Conservation (phyloP, 78 protist genomes). For the Planoprotostelium fungivorum region DNA sequence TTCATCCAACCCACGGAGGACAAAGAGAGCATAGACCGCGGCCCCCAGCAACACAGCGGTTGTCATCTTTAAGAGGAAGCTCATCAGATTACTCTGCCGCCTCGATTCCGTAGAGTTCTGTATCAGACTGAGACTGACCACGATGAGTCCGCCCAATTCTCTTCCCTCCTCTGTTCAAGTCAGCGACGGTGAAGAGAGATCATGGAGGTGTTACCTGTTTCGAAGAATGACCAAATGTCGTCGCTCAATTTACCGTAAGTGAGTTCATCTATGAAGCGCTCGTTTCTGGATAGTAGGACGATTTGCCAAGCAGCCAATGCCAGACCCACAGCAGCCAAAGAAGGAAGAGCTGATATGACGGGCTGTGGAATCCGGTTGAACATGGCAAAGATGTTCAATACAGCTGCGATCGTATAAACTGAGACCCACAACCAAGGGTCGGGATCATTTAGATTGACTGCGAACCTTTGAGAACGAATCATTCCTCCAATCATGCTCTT, state of each 20-base stretch:
- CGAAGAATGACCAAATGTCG: background rate
- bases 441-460: background rate
- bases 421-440: background rate
- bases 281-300: background rate
- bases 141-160: background rate
- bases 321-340: background rate
- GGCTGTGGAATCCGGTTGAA: background rate
- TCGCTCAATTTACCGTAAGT: background rate
- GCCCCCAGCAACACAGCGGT: background rate
- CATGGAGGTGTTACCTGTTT: background rate
- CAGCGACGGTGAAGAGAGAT: no score
- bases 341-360: background rate
- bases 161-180: background rate
- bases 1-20: background rate
- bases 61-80: background rate
- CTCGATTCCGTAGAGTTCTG: background rate
- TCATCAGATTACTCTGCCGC: background rate
- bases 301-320: background rate
- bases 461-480: background rate
- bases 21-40: background rate
- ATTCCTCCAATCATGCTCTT: no score
- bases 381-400: background rate
- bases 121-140: background rate
- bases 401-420: background rate
- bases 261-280: background rate